Evolutionary conservation across 768 basidiomycete species (phyloP), one percentile per base, ranked within the genome.

Genomic region (Kwoniella sp.): DNA sequence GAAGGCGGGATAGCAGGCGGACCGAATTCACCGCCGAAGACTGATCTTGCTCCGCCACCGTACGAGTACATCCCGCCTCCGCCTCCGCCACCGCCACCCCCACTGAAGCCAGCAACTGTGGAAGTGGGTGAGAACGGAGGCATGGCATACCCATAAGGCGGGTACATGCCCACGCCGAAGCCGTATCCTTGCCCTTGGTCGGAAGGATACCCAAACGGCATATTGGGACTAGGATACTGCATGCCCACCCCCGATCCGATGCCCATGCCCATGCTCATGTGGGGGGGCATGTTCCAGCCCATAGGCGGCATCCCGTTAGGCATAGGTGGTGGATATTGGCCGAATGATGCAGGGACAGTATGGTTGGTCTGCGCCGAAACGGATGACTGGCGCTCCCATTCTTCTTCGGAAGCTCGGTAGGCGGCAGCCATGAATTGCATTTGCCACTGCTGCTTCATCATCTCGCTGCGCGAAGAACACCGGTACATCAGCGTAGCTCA

Each of bases 341-440:
- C 61, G 34, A 66, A 53, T 20, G 68, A 61, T n/a, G 58, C 50
- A 0, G 58, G 58, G 9, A 61, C 2, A 41, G 60, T 61, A 5
- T 68, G 57, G 25, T 20, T 56, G 23, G 68, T 63, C 3, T 61
- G 65, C 4, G 55, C 62, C 13, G 61, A 63, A 0, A 61, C 50
- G 9, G 55, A 34, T 15, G 68, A 70, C 17, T 67, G 67, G 11
- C 73, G 55, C 61, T 77, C 75, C 75, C 75, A 77, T 64, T 74
- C 69, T 41, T 77, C 73, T 55, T 77, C 75, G 9, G 72, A 74
- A 23, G 72, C 72, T 8, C 71, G 71, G 28, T 66, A 69, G 0
- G 75, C 75, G 8, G 75, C 75, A 26, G 73, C 75, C 67, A 77
- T 73, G 57, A 65, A 77, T 47, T 73, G 69, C 38, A 73, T 73